Base-by-base conservation (phyloP, 495 filamentous ascomycete genomes). In the Trichoderma reesei region DNA sequence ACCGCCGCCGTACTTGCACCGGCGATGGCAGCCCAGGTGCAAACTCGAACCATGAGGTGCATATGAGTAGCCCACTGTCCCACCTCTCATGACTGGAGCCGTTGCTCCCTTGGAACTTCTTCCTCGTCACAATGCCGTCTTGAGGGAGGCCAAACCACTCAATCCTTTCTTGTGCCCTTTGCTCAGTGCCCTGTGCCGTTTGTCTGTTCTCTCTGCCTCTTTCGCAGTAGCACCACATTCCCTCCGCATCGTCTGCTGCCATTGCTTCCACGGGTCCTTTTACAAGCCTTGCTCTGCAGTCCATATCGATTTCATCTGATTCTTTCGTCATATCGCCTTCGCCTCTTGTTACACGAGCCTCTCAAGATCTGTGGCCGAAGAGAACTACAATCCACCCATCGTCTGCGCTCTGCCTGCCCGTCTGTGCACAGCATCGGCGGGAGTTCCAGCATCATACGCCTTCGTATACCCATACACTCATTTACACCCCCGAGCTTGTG, bases 41-140 rank as follows among this genome's bases (percentile, higher is more conserved):
- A 26, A 26, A 26, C 26, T 26, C 26, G 26, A 26, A 26, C 26
- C 26, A 39, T 18, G 44, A n/a, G 5, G 7, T 18, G 9, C 18
- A 18, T 48, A 48, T 56, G 33, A 56, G 26, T 56, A 56, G 51
- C 26, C 51, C 51, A 14, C 51, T 14, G 51, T 56, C 51, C 51
- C 51, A 56, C 51, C 20, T 56, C 51, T 14, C 26, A 34, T 14
- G 51, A 11, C 11, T 54, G n/a, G 14, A 10, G 26, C 51, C 10
- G 11, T 26, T 26, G 26, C 26, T 26, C 31, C 18, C 20, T 16
- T 31, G 5, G 46, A 54, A 18, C 20, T 26, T 56, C 31, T 34
- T 34, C 51, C 11, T 56, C 20, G 51, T 31, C 9, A 34, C 8
- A 31, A 56, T 33, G 51, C 20, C 26, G 13, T 56, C 51, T 56